Percentiles rank a stretch among this genome's conserved stretches.
Conservation (phyloP, 257 asterid species). For the Ligustrum vulgare region DNA sequence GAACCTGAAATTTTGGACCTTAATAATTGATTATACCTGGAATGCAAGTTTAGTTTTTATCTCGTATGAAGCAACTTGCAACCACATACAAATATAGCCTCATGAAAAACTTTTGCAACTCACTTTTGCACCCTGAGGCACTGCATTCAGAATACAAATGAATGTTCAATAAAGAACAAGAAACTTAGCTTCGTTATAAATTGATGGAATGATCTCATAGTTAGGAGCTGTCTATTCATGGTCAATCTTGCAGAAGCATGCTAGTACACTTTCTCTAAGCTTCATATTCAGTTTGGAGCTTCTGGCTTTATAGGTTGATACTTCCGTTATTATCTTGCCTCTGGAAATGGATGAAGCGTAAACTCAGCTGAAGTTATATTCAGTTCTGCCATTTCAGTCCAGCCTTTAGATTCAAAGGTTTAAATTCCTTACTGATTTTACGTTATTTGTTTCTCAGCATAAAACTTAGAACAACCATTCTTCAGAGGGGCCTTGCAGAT, state of each 20-base stretch:
- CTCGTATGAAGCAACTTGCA: background rate
- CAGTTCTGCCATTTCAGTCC: background rate
- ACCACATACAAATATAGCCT: background rate
- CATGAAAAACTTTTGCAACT: background rate
- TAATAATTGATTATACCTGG: background rate
- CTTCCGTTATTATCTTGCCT: background rate
- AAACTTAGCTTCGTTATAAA: background rate
- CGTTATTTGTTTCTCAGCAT: slow-evolving; percentile 52
- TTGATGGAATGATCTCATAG: background rate
- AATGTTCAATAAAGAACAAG: background rate
- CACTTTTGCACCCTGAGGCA: background rate
- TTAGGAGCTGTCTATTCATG: background rate
- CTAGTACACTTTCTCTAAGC: background rate
- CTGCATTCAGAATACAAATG: background rate
- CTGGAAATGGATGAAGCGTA: slow-evolving; percentile 1
- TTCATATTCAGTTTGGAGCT: background rate
- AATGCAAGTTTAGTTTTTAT: background rate
- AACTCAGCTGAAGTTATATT: slow-evolving; percentile 1
- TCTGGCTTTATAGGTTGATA: background rate
- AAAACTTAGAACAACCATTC: slow-evolving; percentile 78
- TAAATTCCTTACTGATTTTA: slow-evolving; percentile 24
- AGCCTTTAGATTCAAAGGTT: background rate
- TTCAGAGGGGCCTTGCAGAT: slow-evolving; percentile 94
- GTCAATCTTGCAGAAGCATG: background rate
- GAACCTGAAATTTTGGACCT: background rate